Conservation (phyloP, 2,329 filamentous ascomycete species). For the Fusarium tupiense region DNA sequence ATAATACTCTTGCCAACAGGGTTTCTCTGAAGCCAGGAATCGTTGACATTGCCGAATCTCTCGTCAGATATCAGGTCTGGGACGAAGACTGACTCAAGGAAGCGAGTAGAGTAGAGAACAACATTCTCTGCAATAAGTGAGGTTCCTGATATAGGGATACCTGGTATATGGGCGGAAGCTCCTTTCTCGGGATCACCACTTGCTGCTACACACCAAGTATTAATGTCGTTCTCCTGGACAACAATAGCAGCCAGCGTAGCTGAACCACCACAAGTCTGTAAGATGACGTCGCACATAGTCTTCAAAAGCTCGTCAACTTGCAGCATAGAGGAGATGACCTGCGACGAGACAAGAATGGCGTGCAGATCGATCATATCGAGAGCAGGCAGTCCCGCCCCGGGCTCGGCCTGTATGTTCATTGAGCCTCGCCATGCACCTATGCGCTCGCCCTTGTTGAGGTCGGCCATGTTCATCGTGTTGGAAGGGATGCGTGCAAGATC, state of each 20-base stretch:
- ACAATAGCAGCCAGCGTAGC: constrained; percentile 79
- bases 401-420: constrained; percentile 64
- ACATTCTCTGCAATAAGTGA: constrained; percentile 80
- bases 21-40: constrained; percentile 74
- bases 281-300: constrained; percentile 83
- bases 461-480: constrained; percentile 53
- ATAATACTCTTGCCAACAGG: constrained; percentile 79
- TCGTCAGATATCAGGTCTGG: constrained; percentile 79
- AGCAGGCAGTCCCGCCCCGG: constrained; percentile 72
- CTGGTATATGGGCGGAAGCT: constrained; percentile 72
- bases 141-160: constrained; percentile 71
- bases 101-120: constrained; percentile 79
- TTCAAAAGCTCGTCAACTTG: constrained; percentile 79
- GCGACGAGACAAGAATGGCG: constrained; percentile 80
- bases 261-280: constrained; percentile 77
- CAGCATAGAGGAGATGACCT: constrained; percentile 81
- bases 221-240: constrained; percentile 71
- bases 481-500: constrained; percentile 55
- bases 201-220: constrained; percentile 77
- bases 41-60: constrained; percentile 78
- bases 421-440: constrained; percentile 72
- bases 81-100: constrained; percentile 79
- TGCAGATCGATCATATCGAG: constrained; percentile 86
- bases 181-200: constrained; percentile 77
- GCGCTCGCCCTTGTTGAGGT: constrained; percentile 63